Evolutionary conservation across 2,329 filamentous ascomycete species (phyloP).

Genomic region (Pseudocercospora fuligena): DNA sequence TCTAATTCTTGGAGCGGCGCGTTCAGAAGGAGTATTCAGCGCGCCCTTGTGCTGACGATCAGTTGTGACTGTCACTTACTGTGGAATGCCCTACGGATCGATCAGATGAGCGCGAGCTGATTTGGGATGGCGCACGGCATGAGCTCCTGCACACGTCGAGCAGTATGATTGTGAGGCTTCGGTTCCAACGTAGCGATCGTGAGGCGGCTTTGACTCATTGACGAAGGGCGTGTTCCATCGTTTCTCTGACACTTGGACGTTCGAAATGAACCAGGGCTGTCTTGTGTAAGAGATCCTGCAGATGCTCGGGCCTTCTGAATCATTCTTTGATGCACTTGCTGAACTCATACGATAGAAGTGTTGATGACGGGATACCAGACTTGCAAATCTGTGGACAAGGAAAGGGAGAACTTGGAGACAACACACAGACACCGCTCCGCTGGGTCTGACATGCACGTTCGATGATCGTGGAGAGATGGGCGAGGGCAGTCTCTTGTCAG

Average conservation of each 20-base stretch:
- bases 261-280: not conserved
- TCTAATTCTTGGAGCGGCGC: too few species aligned
- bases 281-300: not conserved
- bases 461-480: too few species aligned
- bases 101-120: not conserved
- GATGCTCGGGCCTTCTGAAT: not conserved
- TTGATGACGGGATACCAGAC: not conserved
- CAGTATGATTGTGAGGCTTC: not conserved
- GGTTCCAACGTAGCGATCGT: not conserved
- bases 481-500: too few species aligned
- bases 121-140: too few species aligned
- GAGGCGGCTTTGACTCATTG: not conserved
- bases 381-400: too few species aligned
- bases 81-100: not conserved
- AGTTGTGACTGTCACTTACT: too few species aligned
- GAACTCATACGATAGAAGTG: not conserved
- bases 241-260: not conserved
- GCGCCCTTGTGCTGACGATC: not conserved
- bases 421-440: too few species aligned
- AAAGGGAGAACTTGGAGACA: too few species aligned
- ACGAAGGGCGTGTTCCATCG: not conserved
- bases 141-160: not conserved
- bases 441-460: too few species aligned
- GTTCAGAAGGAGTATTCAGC: not conserved
- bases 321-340: not conserved